phyloP scores from a whole-genome alignment of 164 flowering plant genomes.

The Vitis riparia region DNA sequence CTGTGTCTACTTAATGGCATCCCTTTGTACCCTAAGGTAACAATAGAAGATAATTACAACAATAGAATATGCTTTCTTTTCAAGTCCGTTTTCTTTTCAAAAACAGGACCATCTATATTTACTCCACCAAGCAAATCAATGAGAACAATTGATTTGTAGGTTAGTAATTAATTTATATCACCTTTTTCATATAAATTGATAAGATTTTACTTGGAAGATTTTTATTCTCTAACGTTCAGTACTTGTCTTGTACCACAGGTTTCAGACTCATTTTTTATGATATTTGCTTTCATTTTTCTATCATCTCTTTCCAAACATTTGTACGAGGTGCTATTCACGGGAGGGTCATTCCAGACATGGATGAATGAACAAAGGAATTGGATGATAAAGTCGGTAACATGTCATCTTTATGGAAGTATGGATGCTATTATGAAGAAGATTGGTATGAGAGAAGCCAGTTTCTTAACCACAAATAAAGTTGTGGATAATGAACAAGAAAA shows the following conservation, averaged over 20 bases:
- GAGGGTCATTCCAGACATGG: constrained; percentile 29
- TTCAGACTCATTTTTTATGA: constrained; percentile 23
- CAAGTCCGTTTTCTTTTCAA: too few species aligned
- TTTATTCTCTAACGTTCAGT: too few species aligned
- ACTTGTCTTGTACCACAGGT: constrained; percentile 11
- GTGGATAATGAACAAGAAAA: constrained; percentile 24
- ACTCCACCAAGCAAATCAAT: too few species aligned
- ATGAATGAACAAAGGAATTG: constrained; percentile 38
- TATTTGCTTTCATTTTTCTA: constrained; percentile 24
- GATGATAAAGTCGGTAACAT: constrained; percentile 42
- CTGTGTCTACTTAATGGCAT: too few species aligned
- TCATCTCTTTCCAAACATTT: constrained; percentile 26
- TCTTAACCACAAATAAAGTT: constrained; percentile 48
- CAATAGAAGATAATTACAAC: too few species aligned
- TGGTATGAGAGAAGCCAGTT: constrained; percentile 35
- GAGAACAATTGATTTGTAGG: too few species aligned
- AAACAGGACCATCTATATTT: too few species aligned
- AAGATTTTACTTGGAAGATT: too few species aligned
- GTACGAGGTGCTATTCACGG: constrained; percentile 28
- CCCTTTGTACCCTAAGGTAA: too few species aligned
- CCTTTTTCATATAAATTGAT: too few species aligned
- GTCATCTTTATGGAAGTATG: constrained; percentile 31
- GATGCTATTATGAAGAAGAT: constrained; percentile 30
- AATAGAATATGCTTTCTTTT: too few species aligned
- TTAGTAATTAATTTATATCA: too few species aligned